Base-by-base conservation (phyloP, 2,329 filamentous ascomycete genomes). In the Cercospora brassicicola region DNA sequence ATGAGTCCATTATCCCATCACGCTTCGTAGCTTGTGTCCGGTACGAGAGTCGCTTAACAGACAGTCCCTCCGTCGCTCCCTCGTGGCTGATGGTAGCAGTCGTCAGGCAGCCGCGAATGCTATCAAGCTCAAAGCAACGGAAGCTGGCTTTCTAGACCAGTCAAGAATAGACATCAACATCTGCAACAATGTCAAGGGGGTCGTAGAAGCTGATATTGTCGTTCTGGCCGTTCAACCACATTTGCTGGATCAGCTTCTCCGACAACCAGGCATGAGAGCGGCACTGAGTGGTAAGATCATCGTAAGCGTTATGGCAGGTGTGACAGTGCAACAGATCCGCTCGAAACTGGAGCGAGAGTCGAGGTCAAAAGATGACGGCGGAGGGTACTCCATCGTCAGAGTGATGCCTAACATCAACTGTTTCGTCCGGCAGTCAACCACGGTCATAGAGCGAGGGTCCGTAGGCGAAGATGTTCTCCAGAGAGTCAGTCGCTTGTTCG, bases 401-500 rank as follows among this genome's bases (percentile, higher is more conserved):
- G 67, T 39, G 5, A 67, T 69, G 67, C 67, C 67, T 7, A 69
- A 69, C 13, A 67, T 64, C 13, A 61, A 59, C 15, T 62, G 55
- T 31, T 33, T 62, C 23, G 62, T 53, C 2, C 5, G 30, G 20
- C 53, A 67, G n/a, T 69, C 67, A 2, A 67, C 61, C 9, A 69
- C 67, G n/a, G 65, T 69, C 0, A 67, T 69, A 9, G 60, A 64
- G 39, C 23, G 45, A 42, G 39, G 31, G 0, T 26, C 20, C 2
- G 31, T 62, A 1, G 36, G 18, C 6, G 13, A 51, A 4, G 39
- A 51, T 8, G n/a, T 48, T 9, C 30, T 67, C 2, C n/a, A 60
- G 13, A 83, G 93, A 7, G 86, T 91, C 23, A 88, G 86, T 31
- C 92, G 90, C 87, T 90, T 93, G 74, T 93, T 93, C 83, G 86